Percentiles rank a stretch among this genome's conserved stretches.
These are phyloP conservation scores for Takashimella tepidaria DNA, from an alignment of 1,284 basidiomycete genomes.

Conservation along the genomic window DNA sequence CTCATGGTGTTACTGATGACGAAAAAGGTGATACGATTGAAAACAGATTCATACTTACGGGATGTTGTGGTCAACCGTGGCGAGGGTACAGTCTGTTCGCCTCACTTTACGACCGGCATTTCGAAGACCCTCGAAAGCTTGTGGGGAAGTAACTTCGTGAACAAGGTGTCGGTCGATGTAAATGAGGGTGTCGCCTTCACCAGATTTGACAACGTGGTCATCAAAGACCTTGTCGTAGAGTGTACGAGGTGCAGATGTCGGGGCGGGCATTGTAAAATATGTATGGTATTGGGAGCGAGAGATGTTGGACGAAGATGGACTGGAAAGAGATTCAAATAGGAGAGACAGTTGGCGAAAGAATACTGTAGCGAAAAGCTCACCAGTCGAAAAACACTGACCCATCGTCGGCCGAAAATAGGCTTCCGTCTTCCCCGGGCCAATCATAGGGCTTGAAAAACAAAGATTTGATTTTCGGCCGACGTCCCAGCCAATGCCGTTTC, in stretches of 20 bases:
- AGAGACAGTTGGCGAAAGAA: too few species aligned
- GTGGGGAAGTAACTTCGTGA: constrained; percentile 93
- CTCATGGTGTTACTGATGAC: too few species aligned
- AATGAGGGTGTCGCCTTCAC: constrained; percentile 78
- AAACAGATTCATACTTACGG: constrained; percentile 67
- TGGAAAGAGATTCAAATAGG: background rate
- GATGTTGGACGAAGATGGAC: background rate
- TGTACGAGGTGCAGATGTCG: constrained; percentile 61
- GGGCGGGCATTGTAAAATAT: constrained; percentile 43
- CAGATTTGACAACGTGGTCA: constrained; percentile 78
- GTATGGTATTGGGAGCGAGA: background rate
- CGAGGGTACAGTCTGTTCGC: constrained; percentile 87
- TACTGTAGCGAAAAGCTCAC: too few species aligned
- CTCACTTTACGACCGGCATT: constrained; percentile 77
- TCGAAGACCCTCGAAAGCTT: constrained; percentile 92
- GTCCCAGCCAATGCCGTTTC: background rate
- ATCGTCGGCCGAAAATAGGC: background rate
- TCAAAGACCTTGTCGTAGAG: constrained; percentile 96
- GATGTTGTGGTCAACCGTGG: constrained; percentile 92
- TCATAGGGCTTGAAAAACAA: background rate
- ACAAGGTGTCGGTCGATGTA: constrained; percentile 96
- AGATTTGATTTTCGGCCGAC: background rate
- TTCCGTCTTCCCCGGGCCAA: background rate
- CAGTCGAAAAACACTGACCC: background rate
- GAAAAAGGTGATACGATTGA: too few species aligned